Evolutionary conservation across 139 green algal genomes (phyloP).

Genomic region (Asterochloris sp.): DNA sequence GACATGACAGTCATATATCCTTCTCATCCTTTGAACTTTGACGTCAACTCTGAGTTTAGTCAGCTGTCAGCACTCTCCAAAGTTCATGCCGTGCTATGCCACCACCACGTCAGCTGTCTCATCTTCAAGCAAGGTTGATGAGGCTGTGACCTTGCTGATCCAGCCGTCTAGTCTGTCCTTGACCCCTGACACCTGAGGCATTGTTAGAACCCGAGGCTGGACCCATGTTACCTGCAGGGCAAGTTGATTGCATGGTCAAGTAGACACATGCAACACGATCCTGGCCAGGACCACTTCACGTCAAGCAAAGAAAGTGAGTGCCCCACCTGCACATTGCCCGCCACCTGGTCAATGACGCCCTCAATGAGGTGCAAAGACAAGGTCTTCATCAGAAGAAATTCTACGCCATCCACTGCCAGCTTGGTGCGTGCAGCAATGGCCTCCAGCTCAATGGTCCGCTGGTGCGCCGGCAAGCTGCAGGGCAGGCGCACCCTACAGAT

Average conservation of each 20-base stretch:
- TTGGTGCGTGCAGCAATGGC: constrained; percentile 77
- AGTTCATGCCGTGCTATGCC: neutral
- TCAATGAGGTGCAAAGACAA: constrained; percentile 88
- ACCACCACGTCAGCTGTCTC: constrained; percentile 42
- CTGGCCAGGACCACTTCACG: neutral
- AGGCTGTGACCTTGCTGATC: constrained; percentile 75
- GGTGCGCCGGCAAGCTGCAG: constrained; percentile 72
- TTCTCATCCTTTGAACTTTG: too few relatives aligned
- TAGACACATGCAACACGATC: neutral
- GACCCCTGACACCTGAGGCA: constrained; percentile 51
- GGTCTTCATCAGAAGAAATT: constrained; percentile 98
- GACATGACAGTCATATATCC: too few relatives aligned
- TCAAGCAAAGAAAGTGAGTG: neutral
- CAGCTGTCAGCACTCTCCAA: too few relatives aligned
- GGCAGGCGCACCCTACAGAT: neutral
- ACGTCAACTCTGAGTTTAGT: too few relatives aligned
- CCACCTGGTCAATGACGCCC: constrained; percentile 87
- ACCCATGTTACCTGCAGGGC: constrained; percentile 82
- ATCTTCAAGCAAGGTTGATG: constrained; percentile 54
- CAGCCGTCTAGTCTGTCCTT: constrained; percentile 74
- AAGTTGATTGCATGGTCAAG: neutral
- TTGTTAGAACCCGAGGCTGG: constrained; percentile 83
- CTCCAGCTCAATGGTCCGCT: constrained; percentile 69
- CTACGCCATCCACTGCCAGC: constrained; percentile 87
- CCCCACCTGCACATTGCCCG: constrained; percentile 50